Evolutionary conservation across 805 yeast genomes (phyloP).

Genomic region (Starmerella geochares): DNA sequence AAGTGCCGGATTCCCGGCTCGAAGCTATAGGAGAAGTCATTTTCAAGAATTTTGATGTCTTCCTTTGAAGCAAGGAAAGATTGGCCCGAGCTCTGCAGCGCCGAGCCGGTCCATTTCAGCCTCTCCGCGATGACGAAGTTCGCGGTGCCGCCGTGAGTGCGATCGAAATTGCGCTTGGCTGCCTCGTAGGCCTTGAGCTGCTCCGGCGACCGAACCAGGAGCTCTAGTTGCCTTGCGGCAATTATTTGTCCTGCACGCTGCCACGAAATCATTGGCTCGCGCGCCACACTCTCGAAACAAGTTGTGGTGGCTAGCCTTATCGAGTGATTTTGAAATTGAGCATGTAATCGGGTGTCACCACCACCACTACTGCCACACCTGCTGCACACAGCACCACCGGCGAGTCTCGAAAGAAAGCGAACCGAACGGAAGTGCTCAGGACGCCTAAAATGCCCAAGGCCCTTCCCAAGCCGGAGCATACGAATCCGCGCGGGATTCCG

Average conservation of each 20-base stretch:
- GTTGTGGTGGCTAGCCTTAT: background rate
- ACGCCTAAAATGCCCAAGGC: slow-evolving; percentile 20
- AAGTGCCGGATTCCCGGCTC: slow-evolving; percentile 41
- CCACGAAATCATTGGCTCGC: slow-evolving; percentile 19
- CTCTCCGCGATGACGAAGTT: slow-evolving; percentile 24
- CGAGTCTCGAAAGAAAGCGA: no score
- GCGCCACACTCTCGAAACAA: background rate
- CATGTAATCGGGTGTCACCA: background rate
- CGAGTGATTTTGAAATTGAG: background rate
- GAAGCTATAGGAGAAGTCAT: slow-evolving; percentile 50
- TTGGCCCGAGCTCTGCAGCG: background rate
- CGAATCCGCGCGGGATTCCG: slow-evolving; percentile 92
- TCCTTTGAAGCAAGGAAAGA: slow-evolving; percentile 19
- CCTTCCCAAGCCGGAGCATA: slow-evolving; percentile 25
- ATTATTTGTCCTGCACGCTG: slow-evolving; percentile 16
- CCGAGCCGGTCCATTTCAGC: slow-evolving; percentile 27
- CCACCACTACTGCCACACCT: no score
- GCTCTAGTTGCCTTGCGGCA: slow-evolving; percentile 20
- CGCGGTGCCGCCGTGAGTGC: slow-evolving; percentile 26
- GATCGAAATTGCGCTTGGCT: slow-evolving; percentile 24
- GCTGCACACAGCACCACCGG: no score
- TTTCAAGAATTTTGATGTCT: slow-evolving; percentile 40
- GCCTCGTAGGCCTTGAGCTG: slow-evolving; percentile 24
- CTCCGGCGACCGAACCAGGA: slow-evolving; percentile 26
- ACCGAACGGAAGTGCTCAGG: no score